A percentile compares a stretch with the other conserved stretches of the same genome.
phyloP scores from a whole-genome alignment of 192 early-diverging fungal species.

The Entomortierella beljakovae region DNA sequence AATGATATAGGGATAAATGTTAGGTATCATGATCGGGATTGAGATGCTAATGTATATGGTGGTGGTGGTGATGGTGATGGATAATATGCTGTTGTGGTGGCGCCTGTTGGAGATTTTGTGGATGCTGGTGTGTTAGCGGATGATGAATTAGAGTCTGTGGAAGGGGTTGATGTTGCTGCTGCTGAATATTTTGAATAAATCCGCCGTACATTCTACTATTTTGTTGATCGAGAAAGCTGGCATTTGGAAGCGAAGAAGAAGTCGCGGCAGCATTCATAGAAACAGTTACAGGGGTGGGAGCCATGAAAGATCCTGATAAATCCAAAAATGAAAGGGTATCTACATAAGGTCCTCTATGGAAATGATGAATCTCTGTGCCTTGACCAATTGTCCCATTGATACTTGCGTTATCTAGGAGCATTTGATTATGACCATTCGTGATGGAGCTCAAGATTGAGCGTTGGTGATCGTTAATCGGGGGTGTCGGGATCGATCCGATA shows the following conservation, averaged over 20 bases:
- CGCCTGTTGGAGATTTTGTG: slow-evolving; percentile 10
- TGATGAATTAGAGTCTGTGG: not conserved
- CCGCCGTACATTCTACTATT: slow-evolving; percentile 13
- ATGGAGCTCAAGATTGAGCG: slow-evolving; percentile 14
- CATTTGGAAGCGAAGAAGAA: slow-evolving; percentile 25
- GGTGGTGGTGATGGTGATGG: slow-evolving; percentile 29
- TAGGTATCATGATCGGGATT: not conserved
- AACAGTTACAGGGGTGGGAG: not conserved
- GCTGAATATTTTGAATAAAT: slow-evolving; percentile 14
- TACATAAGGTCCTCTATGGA: slow-evolving; percentile 21
- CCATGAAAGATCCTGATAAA: slow-evolving; percentile 21
- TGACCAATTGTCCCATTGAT: slow-evolving; percentile 2
- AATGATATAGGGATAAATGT: not conserved
- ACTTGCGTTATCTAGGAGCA: not conserved
- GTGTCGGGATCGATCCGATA: not conserved
- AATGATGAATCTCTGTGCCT: slow-evolving; percentile 8
- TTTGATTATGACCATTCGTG: not conserved
- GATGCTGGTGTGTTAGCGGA: not conserved
- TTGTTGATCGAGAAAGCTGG: slow-evolving; percentile 29
- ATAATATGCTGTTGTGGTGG: slow-evolving; percentile 24
- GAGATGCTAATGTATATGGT: slow-evolving; percentile 26
- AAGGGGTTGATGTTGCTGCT: slow-evolving; percentile 8
- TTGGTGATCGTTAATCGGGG: not conserved
- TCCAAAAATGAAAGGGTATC: slow-evolving; percentile 31
- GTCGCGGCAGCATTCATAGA: not conserved